Base-by-base conservation (phyloP, 495 filamentous ascomycete genomes). In the Daldinia caldariorum region DNA sequence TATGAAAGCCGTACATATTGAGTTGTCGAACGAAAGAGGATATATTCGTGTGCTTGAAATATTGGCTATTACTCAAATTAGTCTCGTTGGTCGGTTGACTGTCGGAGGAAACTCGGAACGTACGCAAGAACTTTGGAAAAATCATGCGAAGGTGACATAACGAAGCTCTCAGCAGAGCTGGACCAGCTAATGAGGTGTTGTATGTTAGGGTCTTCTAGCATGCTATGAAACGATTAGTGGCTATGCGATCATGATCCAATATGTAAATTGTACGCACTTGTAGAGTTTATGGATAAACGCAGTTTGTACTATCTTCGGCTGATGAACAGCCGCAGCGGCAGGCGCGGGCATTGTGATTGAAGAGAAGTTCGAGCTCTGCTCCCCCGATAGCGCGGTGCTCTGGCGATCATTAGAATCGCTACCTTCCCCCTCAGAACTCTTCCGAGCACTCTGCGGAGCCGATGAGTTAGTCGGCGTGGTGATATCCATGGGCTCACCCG, bases 221-320 rank as follows among this genome's bases (percentile, higher is more conserved):
- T 99, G 80, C 94, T 98, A 71, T 69, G 18, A 61, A 29, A 45
- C 26, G 50, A 75, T 87, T 77, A 90, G 84, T 74, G 9, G 32
- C 57, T 58, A 50, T 31, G 56, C 47, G 29, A 54, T 39, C 65
- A 63, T 56, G 58, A 32, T 31, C 50, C 20, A 29, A 20, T 16
- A 61, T 41, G 39, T 29, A 67, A 37, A 58, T 47, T 26, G 66
- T 61, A 82, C 90, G 62, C 86, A 98, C 94, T 97, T 99, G 87
- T 97, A 99, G 16, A 99, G 87, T 79, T 99, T 99, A 79, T 99
- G 95, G 66, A 99, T 98, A 76, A 99, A 99, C n/a, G 95, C 95
- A 26, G 95, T 97, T 80, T 99, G 95, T 32, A 98, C 93, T 61
- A 97, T 94, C 81, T 99, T 99, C 62, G 94, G 94, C 78, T 97